Evolutionary conservation across 495 filamentous ascomycete species (phyloP).

Genomic region (Aspergillus incahuasiensis): DNA sequence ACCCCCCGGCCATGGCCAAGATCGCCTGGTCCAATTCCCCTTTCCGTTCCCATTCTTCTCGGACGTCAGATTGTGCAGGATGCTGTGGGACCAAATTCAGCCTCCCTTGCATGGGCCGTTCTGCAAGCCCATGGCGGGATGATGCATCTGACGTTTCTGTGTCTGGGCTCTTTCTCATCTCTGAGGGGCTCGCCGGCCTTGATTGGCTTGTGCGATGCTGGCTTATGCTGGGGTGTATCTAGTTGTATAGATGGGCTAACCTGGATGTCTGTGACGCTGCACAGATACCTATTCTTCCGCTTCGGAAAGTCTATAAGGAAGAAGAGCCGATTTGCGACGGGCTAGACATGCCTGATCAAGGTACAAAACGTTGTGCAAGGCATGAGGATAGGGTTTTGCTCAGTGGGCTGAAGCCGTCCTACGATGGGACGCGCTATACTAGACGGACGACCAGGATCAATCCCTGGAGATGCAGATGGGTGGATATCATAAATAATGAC

Average conservation of each 20-base stretch:
- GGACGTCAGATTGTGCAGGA: conserved; percentile 7
- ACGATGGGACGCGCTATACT: background rate
- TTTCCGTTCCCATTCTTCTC: background rate
- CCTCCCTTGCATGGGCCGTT: conserved; percentile 14
- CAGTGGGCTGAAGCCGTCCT: conserved; percentile 5
- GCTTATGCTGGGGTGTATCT: background rate
- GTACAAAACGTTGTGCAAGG: background rate
- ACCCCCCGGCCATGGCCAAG: background rate
- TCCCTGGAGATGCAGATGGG: background rate
- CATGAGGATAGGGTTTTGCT: background rate
- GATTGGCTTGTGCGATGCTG: background rate
- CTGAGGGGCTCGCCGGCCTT: background rate
- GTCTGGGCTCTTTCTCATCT: conserved; percentile 5
- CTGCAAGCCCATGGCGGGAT: conserved; percentile 13
- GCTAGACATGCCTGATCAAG: background rate
- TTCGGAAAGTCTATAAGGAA: conserved; percentile 50
- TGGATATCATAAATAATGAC: background rate
- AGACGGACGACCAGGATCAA: background rate
- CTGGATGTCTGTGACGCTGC: background rate
- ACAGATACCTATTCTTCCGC: conserved; percentile 58
- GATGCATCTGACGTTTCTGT: conserved; percentile 9
- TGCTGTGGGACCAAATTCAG: conserved; percentile 1
- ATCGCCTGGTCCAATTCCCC: background rate
- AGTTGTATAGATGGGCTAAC: conserved; percentile 3
- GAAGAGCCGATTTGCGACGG: conserved; percentile 48